phyloP scores from a whole-genome alignment of 257 asterid genomes.

The Jasminum sambac region DNA sequence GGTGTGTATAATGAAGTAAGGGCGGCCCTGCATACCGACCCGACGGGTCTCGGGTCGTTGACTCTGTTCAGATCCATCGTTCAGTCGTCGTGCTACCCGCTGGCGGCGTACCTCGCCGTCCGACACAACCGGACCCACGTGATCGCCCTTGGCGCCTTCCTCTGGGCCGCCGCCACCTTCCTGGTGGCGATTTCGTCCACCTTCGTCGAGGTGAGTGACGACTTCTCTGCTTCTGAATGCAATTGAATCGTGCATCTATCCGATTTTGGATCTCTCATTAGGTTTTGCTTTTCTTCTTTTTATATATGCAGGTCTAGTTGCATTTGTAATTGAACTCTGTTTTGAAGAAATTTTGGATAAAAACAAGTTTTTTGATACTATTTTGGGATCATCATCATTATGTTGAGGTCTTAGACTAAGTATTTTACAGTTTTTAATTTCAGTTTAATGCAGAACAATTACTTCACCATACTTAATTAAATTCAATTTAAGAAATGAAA shows the following conservation, averaged over 20 bases:
- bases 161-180: slow-evolving; percentile 90
- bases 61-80: slow-evolving; percentile 77
- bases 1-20: slow-evolving; percentile 92
- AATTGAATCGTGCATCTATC: neutral
- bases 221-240: neutral
- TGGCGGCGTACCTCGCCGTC: slow-evolving; percentile 73
- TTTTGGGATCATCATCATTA: neutral
- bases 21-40: slow-evolving; percentile 76
- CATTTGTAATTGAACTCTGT: neutral
- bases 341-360: neutral
- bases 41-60: slow-evolving; percentile 76
- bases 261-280: neutral
- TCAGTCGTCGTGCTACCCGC: slow-evolving; percentile 80
- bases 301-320: neutral
- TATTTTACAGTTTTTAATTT: neutral
- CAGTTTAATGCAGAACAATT: neutral
- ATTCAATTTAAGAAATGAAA: no score
- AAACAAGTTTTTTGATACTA: neutral
- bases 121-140: slow-evolving; percentile 75
- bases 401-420: neutral
- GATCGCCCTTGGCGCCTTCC: slow-evolving; percentile 76
- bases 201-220: slow-evolving; percentile 48
- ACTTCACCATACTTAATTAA: neutral
- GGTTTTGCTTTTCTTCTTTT: neutral
- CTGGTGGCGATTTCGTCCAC: slow-evolving; percentile 69